A percentile compares a stretch with the other conserved stretches of the same genome.
Conservation (phyloP, 164 flowering plant genomes). For the Magnolia sinica region DNA sequence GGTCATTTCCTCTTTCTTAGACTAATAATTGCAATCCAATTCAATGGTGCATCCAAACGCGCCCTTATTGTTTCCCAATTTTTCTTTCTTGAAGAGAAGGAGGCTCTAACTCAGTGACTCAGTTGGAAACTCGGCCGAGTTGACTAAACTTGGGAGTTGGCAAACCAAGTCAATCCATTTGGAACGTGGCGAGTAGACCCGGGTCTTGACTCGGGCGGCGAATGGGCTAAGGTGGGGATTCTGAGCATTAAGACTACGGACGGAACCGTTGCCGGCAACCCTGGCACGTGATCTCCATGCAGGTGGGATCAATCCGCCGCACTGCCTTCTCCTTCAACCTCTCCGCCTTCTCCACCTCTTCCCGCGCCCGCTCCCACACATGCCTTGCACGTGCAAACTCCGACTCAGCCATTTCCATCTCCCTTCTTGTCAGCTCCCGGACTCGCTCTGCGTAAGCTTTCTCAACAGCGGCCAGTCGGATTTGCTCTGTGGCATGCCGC, state of each 20-base stretch:
- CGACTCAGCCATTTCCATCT: slow-evolving; percentile 88
- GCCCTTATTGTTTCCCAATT: neutral
- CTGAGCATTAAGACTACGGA: slow-evolving; percentile 18
- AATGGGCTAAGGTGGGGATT: neutral
- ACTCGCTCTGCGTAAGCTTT: slow-evolving; percentile 92
- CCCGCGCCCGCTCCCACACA: slow-evolving; percentile 81
- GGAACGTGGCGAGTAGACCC: neutral
- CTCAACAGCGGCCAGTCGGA: slow-evolving; percentile 74
- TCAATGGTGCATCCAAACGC: neutral
- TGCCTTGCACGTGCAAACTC: slow-evolving; percentile 78
- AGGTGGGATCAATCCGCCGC: slow-evolving; percentile 42
- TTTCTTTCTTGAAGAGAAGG: neutral
- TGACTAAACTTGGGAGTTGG: neutral
- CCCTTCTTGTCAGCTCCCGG: slow-evolving; percentile 75
- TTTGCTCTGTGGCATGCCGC: slow-evolving; percentile 86
- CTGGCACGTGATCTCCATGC: slow-evolving; percentile 94
- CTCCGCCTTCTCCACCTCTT: slow-evolving; percentile 71
- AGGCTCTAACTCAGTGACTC: neutral
- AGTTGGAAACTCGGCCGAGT: neutral
- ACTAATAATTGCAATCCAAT: neutral
- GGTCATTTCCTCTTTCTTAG: neutral
- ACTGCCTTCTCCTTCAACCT: slow-evolving; percentile 62
- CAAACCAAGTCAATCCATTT: neutral
- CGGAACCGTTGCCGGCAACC: slow-evolving; percentile 79
- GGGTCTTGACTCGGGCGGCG: neutral